phyloP scores from a whole-genome alignment of 306 rosid genomes.

The Cicer pinnatifidum region DNA sequence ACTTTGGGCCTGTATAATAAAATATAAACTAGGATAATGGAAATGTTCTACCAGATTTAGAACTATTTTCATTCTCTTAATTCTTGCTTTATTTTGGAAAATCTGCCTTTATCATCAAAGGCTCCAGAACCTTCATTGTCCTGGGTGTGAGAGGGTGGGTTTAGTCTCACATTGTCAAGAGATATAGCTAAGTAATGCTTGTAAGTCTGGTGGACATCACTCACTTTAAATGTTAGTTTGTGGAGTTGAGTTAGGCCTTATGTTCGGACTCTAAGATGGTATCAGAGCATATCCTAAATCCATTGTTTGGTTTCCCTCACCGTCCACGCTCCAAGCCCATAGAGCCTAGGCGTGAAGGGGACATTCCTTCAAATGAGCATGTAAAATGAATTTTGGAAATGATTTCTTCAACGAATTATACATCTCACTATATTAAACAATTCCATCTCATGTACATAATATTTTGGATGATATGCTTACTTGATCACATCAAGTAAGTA shows the following conservation, averaged over 20 bases:
- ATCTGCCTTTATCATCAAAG: neutral
- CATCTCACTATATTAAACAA: constrained; percentile 1
- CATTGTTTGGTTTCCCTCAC: neutral
- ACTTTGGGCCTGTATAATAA: neutral
- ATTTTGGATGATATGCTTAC: constrained; percentile 25
- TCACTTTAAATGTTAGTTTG: neutral
- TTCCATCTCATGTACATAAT: constrained; percentile 31
- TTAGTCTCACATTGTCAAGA: neutral
- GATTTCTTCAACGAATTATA: constrained; percentile 16
- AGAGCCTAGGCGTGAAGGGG: neutral
- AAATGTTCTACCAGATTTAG: constrained; percentile 14
- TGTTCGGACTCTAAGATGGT: neutral
- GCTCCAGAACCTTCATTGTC: neutral
- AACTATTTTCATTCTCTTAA: neutral
- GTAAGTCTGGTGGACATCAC: neutral
- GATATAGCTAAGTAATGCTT: neutral
- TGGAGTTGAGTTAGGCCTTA: neutral
- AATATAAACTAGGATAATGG: constrained; percentile 6
- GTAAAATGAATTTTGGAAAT: constrained; percentile 18
- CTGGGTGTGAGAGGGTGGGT: neutral
- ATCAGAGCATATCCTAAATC: neutral
- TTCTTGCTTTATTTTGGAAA: constrained; percentile 1
- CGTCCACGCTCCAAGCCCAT: neutral
- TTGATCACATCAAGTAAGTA: constrained; percentile 15
- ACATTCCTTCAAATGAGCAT: neutral